These are phyloP conservation scores for Paramyrothecium sp. DNA, from an alignment of 2,329 filamentous ascomycete genomes.

Conservation along the genomic window DNA sequence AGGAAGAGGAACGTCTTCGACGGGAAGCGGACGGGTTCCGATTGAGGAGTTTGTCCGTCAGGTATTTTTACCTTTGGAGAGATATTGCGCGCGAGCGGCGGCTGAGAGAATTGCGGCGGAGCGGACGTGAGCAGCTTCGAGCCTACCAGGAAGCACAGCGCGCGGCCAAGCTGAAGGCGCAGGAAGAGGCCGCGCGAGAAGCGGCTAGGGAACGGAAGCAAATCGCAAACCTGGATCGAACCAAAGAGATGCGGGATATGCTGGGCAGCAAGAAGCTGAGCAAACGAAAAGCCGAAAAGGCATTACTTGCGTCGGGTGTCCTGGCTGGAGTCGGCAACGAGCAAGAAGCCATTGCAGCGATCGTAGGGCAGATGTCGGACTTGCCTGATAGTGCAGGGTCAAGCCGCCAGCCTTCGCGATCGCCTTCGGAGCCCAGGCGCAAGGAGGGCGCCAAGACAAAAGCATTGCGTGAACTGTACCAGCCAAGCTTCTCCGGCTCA, in stretches of 20 bases:
- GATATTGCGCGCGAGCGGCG: conserved; percentile 45
- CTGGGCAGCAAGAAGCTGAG: conserved; percentile 27
- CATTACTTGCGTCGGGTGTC: conserved; percentile 40
- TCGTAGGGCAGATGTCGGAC: conserved; percentile 27
- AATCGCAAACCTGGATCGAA: conserved; percentile 24
- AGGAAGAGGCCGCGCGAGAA: conserved; percentile 29
- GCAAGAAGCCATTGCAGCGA: conserved; percentile 28
- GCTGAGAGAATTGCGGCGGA: conserved; percentile 47
- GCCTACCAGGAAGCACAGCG: conserved; percentile 41
- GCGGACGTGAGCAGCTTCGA: conserved; percentile 50
- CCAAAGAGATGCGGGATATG: conserved; percentile 32
- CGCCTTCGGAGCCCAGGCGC: conserved; percentile 11
- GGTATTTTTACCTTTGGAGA: conserved; percentile 58
- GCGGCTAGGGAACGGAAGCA: conserved; percentile 21
- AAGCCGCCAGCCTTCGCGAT: conserved; percentile 15
- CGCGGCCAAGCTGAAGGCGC: conserved; percentile 26
- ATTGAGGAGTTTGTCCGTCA: conserved; percentile 47
- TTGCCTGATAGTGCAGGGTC: conserved; percentile 15
- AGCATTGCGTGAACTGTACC: conserved; percentile 31
- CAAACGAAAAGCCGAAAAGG: conserved; percentile 30
- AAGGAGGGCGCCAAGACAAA: conserved; percentile 33
- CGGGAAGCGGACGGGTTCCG: conserved; percentile 47
- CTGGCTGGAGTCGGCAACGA: conserved; percentile 39
- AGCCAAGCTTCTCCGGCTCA: conserved; percentile 20
- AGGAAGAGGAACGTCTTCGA: conserved; percentile 38